A percentile compares a stretch with the other conserved stretches of the same genome.
These are phyloP conservation scores for Sutorius australiensis DNA, from an alignment of 768 basidiomycete species.

Conservation along the genomic window DNA sequence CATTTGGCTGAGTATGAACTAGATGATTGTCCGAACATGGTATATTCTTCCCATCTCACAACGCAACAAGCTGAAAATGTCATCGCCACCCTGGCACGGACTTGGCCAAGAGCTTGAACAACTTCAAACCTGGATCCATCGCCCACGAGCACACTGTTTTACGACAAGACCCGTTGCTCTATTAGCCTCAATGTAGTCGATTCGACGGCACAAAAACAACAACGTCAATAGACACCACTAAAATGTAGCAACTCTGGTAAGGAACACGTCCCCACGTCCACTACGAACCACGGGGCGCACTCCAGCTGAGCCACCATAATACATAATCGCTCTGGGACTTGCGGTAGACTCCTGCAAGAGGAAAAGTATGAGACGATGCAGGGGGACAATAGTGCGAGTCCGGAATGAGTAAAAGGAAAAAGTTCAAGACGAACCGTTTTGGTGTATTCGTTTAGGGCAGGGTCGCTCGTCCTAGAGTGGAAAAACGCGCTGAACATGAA, in stretches of 20 bases:
- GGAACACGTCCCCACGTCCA: conserved; percentile 27
- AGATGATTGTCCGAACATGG: not conserved
- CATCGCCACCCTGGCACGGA: no score
- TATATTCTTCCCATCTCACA: not conserved
- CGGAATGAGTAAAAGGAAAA: conserved; percentile 27
- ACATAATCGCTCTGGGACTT: conserved; percentile 28
- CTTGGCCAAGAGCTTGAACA: no score
- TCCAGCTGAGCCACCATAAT: conserved; percentile 23
- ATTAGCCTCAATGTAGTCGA: no score
- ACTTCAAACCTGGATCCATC: no score
- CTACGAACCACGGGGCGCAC: conserved; percentile 18
- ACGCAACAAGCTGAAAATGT: no score
- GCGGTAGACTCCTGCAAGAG: conserved; percentile 36
- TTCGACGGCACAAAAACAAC: not conserved
- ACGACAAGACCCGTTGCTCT: no score
- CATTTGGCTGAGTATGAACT: conserved; percentile 9
- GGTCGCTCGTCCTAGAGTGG: not conserved
- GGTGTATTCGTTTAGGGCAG: conserved; percentile 19
- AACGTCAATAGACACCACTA: not conserved
- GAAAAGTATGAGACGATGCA: conserved; percentile 12
- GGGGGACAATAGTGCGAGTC: conserved; percentile 39
- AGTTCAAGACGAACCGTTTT: rapidly evolving
- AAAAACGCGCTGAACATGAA: not conserved
- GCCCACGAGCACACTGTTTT: no score
- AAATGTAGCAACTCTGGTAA: conserved; percentile 33